These are phyloP conservation scores for Eustoma russellianum DNA, from an alignment of 257 asterid genomes.

Conservation along the genomic window DNA sequence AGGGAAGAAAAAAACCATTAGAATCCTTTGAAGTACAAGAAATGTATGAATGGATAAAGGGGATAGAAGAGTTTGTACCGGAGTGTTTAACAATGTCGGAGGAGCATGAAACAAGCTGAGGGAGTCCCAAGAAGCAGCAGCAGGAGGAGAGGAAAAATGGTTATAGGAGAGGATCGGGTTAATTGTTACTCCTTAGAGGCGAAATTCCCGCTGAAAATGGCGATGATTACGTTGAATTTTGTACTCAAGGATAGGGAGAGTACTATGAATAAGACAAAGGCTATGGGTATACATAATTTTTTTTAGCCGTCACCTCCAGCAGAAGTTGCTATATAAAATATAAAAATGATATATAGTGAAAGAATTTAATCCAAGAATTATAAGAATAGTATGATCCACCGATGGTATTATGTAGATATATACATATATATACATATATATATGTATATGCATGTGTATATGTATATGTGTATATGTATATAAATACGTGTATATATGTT, in stretches of 20 bases:
- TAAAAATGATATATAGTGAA: no score
- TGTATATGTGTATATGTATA: no score
- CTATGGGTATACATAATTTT: slow-evolving; percentile 18
- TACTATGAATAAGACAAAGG: slow-evolving; percentile 32
- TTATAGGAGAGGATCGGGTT: not conserved
- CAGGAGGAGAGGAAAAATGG: not conserved
- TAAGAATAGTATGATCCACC: no score
- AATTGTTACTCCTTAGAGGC: slow-evolving; percentile 2
- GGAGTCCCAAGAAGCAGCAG: not conserved
- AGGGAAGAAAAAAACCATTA: no score
- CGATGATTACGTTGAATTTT: slow-evolving; percentile 43
- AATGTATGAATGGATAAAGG: not conserved
- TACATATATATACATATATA: no score
- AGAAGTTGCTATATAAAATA: no score
- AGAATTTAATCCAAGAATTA: no score
- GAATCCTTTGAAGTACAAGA: not conserved
- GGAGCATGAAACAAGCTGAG: no score
- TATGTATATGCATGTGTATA: no score
- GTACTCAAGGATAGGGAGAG: slow-evolving; percentile 2
- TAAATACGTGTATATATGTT: no score
- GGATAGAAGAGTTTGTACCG: not conserved
- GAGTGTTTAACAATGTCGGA: not conserved
- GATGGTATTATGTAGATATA: no score
- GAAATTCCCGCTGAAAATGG: slow-evolving; percentile 62
- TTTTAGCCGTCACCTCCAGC: no score